Percentiles rank a stretch among this genome's conserved stretches.
Evolutionary conservation across 2,329 filamentous ascomycete genomes (phyloP).

Genomic region (Aspergillus uvarum): DNA sequence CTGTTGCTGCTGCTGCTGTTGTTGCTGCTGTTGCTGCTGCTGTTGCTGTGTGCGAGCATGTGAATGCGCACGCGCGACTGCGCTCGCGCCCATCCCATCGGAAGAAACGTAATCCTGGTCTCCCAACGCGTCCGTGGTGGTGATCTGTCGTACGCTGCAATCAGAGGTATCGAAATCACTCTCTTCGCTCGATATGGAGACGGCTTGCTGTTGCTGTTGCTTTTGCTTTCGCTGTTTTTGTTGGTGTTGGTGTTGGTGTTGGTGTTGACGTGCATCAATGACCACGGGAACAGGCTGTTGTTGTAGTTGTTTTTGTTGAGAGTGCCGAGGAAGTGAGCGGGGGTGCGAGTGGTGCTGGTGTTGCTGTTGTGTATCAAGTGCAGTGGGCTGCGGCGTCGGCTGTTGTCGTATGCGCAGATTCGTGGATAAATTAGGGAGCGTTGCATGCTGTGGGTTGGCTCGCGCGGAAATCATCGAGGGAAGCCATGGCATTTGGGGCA

Average conservation of each 20-base stretch:
- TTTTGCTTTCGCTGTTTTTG: not conserved
- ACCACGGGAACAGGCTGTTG: not conserved
- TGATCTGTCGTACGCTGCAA: not conserved
- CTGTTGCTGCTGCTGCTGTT: not conserved
- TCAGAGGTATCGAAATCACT: not conserved
- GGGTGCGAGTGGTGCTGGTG: not conserved
- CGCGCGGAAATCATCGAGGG: slow-evolving; percentile 24
- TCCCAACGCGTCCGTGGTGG: not conserved
- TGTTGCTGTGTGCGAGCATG: not conserved
- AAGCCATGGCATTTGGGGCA: slow-evolving; percentile 29
- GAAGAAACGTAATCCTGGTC: not conserved
- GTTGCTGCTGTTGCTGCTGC: not conserved
- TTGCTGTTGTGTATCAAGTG: not conserved
- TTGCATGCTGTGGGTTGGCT: slow-evolving; percentile 13
- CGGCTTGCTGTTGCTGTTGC: not conserved
- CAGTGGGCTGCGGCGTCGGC: slow-evolving; percentile 5
- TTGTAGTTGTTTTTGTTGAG: not conserved
- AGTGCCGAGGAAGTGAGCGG: not conserved
- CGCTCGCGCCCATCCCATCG: not conserved
- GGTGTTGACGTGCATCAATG: slow-evolving; percentile 2
- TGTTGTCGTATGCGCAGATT: slow-evolving; percentile 19
- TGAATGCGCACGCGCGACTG: not conserved
- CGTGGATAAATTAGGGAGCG: slow-evolving; percentile 21
- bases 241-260: not conserved
- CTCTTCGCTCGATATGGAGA: not conserved